These are phyloP conservation scores for Boletus huronensis DNA, from an alignment of 768 basidiomycete genomes.

Conservation along the genomic window DNA sequence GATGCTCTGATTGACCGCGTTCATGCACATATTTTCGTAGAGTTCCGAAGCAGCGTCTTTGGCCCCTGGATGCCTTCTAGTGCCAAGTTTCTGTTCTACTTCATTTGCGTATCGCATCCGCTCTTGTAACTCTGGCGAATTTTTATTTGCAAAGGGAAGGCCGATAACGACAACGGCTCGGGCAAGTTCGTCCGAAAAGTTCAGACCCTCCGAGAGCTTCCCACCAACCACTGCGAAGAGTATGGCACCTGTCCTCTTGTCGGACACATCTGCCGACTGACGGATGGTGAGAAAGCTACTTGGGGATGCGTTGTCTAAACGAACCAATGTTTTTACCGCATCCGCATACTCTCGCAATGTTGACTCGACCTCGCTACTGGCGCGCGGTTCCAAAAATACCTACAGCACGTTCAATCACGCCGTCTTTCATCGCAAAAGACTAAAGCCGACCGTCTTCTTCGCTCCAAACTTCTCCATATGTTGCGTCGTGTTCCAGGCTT, in stretches of 20 bases:
- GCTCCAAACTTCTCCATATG: constrained; percentile 54
- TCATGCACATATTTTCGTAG: constrained; percentile 91
- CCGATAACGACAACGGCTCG: constrained; percentile 86
- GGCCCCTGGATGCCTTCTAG: constrained; percentile 33
- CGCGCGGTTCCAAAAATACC: constrained; percentile 89
- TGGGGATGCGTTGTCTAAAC: background rate
- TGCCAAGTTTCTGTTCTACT: constrained; percentile 44
- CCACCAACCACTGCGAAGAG: constrained; percentile 95
- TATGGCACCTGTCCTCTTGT: constrained; percentile 59
- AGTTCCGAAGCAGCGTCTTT: constrained; percentile 77
- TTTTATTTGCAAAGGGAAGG: constrained; percentile 88
- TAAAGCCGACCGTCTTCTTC: constrained; percentile 67
- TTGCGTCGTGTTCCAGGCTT: constrained; percentile 61
- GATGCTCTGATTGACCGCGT: constrained; percentile 95
- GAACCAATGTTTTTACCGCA: constrained; percentile 36
- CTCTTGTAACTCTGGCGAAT: constrained; percentile 88
- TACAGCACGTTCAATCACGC: constrained; percentile 28
- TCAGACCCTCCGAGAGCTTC: constrained; percentile 91
- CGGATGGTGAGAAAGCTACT: constrained; percentile 2
- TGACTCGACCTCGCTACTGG: constrained; percentile 64
- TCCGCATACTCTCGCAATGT: constrained; percentile 70
- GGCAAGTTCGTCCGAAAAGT: constrained; percentile 76
- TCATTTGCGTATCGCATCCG: constrained; percentile 84
- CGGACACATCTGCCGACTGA: constrained; percentile 21
- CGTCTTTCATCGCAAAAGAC: background rate